Conservation (phyloP, 768 basidiomycete species). For the Pluteus cervinus region DNA sequence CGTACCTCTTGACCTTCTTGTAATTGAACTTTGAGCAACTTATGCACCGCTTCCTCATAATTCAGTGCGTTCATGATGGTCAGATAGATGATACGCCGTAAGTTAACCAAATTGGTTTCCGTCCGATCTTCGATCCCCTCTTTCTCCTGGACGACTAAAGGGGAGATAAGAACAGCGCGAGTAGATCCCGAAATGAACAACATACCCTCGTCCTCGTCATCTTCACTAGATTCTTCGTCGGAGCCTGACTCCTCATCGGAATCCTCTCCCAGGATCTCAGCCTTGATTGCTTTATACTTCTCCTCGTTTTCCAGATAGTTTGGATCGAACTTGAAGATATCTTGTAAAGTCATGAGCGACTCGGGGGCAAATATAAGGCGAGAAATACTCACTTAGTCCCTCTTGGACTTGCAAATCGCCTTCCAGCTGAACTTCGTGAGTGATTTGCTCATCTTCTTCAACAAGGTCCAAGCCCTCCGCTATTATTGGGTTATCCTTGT, state of each 20-base stretch:
- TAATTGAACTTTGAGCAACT: constrained; percentile 88
- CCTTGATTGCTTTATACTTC: constrained; percentile 86
- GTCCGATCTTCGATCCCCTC: constrained; percentile 93
- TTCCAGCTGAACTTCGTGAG: constrained; percentile 87
- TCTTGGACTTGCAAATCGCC: constrained; percentile 94
- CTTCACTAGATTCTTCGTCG: constrained; percentile 60
- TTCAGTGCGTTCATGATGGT: constrained; percentile 99
- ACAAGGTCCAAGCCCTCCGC: constrained; percentile 95
- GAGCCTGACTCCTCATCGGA: constrained; percentile 69
- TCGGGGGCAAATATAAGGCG: not conserved
- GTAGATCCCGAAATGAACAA: no score
- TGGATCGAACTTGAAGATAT: constrained; percentile 93
- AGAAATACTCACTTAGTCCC: constrained; percentile 70
- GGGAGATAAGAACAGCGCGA: not conserved
- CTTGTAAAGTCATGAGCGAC: constrained; percentile 30
- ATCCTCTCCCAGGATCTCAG: constrained; percentile 89
- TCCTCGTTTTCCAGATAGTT: constrained; percentile 89
- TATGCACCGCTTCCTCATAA: constrained; percentile 99
- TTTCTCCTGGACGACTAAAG: constrained; percentile 26
- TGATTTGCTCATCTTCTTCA: constrained; percentile 97
- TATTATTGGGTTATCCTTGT: constrained; percentile 95
- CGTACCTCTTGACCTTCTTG: constrained; percentile 90
- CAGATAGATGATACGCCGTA: constrained; percentile 90
- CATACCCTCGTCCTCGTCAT: constrained; percentile 50
- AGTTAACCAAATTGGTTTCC: constrained; percentile 91